Conservation (phyloP, 2,329 filamentous ascomycete genomes). For the Sarocladium brachiariae region DNA sequence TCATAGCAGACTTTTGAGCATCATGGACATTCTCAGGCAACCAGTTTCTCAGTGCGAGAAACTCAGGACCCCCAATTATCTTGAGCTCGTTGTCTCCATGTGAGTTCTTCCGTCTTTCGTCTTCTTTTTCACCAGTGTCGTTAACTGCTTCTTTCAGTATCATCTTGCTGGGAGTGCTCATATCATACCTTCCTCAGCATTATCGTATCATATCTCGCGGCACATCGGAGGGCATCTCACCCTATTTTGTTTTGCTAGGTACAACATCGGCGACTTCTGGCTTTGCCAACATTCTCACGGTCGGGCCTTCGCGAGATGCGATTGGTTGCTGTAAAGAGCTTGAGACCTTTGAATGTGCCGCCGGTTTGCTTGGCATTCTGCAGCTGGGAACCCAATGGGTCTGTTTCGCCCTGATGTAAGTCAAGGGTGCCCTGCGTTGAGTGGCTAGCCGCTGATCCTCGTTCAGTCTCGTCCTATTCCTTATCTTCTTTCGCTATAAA, state of each 20-base stretch:
- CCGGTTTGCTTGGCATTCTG: conserved; percentile 78
- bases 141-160: conserved; percentile 35
- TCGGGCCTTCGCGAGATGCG: conserved; percentile 76
- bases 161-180: conserved; percentile 78
- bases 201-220: conserved; percentile 79
- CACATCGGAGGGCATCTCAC: conserved; percentile 90
- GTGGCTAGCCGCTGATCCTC: conserved; percentile 18
- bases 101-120: conserved; percentile 22
- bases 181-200: conserved; percentile 94
- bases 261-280: conserved; percentile 82
- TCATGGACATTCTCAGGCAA: conserved; percentile 5
- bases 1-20: no score
- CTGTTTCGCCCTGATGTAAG: conserved; percentile 87
- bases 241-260: conserved; percentile 91
- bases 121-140: background rate
- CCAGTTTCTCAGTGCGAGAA: conserved; percentile 34
- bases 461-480: conserved; percentile 77
- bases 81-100: conserved; percentile 52
- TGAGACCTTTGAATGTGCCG: conserved; percentile 73
- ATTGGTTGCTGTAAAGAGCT: conserved; percentile 81
- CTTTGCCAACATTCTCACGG: conserved; percentile 85
- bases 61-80: conserved; percentile 45
- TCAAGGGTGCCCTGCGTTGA: conserved; percentile 13
- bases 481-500: conserved; percentile 80
- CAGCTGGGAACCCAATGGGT: conserved; percentile 90